Conservation (phyloP, 305 asterid species). For the Rubia tinctorum region DNA sequence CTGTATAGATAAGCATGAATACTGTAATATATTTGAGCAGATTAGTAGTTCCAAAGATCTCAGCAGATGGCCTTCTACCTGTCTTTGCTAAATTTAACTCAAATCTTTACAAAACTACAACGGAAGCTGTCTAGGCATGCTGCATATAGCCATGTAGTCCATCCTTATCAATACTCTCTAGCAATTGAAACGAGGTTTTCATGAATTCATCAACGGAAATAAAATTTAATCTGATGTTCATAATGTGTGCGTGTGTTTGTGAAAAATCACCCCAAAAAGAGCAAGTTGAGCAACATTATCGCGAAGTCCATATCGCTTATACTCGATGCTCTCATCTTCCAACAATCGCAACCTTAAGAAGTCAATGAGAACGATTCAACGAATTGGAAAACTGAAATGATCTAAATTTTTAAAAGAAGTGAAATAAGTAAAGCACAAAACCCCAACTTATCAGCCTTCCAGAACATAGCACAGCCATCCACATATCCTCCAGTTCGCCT, state of each 20-base stretch:
- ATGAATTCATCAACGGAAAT: background rate
- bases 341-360: slow-evolving; percentile 28
- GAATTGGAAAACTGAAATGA: background rate
- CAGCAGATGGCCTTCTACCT: no score
- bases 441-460: slow-evolving; percentile 33
- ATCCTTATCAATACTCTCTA: slow-evolving; percentile 1
- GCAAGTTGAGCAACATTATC: slow-evolving; percentile 42
- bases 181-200: background rate
- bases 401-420: background rate
- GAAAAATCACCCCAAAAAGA: slow-evolving; percentile 32
- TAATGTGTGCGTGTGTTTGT: background rate
- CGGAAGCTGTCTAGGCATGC: no score
- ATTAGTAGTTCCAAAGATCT: no score
- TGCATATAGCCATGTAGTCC: background rate
- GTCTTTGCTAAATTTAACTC: no score
- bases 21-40: no score
- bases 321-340: slow-evolving; percentile 34
- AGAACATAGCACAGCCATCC: slow-evolving; percentile 38
- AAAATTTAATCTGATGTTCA: background rate
- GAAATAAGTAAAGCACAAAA: background rate
- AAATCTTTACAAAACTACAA: no score
- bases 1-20: no score
- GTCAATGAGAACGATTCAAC: background rate
- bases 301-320: slow-evolving; percentile 29
- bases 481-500: slow-evolving; percentile 38